phyloP scores from a whole-genome alignment of 2,329 filamentous ascomycete species.

The Bertia moriformis region DNA sequence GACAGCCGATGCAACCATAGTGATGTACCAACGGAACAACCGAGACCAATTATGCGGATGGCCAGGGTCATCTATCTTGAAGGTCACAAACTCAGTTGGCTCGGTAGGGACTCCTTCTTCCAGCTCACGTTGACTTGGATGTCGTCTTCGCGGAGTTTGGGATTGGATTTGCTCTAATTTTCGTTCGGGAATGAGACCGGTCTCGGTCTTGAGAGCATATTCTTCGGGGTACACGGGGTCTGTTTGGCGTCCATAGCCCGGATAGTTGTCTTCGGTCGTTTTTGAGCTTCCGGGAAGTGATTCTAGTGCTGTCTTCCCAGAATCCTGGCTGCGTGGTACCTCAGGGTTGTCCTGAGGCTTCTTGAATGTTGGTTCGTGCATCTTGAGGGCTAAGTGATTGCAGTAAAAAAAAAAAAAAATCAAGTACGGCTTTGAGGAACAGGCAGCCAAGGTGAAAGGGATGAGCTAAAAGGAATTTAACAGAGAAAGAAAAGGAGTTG shows the following conservation, averaged over 20 bases:
- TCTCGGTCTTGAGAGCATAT: slow-evolving; percentile 7
- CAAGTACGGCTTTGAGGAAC: no score
- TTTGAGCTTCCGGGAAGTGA: no score
- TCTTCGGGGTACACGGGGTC: slow-evolving; percentile 5
- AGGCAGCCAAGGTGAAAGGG: no score
- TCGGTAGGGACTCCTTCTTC: slow-evolving; percentile 1
- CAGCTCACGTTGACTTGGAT: neutral
- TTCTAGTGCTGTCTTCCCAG: no score
- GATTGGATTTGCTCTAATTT: slow-evolving; percentile 1
- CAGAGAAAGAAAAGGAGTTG: no score
- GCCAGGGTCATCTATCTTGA: neutral
- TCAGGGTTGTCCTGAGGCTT: no score
- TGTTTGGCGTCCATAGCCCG: slow-evolving; percentile 9
- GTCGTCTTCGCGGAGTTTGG: neutral
- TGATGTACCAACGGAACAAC: neutral
- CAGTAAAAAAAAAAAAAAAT: no score
- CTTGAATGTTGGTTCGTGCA: no score
- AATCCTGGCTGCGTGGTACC: no score
- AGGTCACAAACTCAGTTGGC: slow-evolving; percentile 1
- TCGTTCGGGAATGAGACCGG: slow-evolving; percentile 7
- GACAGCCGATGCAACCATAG: neutral
- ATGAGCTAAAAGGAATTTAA: no score
- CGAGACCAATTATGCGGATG: neutral
- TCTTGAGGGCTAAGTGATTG: no score
- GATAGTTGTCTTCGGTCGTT: no score